Percentiles rank a stretch among this genome's conserved stretches.
These are phyloP conservation scores for Porcisia deanei DNA, from an alignment of 208 protist genomes.

Conservation along the genomic window DNA sequence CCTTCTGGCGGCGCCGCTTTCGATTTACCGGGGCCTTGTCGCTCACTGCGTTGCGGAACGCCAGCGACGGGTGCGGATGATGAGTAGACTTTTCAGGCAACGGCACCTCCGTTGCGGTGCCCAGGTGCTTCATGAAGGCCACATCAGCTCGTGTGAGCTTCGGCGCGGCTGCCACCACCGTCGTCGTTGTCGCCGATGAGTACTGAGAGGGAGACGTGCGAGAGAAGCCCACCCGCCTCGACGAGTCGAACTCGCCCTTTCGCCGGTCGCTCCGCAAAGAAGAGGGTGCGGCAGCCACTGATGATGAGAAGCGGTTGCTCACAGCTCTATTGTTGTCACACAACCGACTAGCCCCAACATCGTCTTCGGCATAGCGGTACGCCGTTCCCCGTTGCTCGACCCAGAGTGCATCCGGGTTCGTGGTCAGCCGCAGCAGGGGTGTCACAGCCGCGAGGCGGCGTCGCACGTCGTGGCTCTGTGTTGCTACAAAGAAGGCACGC, in stretches of 20 bases:
- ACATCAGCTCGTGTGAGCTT: slow-evolving; percentile 50
- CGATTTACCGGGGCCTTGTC: neutral
- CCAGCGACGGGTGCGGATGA: neutral
- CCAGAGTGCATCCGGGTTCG: slow-evolving; percentile 62
- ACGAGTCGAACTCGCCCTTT: neutral
- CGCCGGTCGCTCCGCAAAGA: neutral
- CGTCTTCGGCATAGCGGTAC: slow-evolving; percentile 41
- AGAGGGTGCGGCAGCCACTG: neutral
- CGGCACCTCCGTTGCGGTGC: slow-evolving; percentile 12
- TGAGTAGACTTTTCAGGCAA: slow-evolving; percentile 7
- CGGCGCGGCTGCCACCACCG: slow-evolving; percentile 25
- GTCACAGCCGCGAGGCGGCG: slow-evolving; percentile 41
- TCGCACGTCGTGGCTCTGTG: slow-evolving; percentile 81
- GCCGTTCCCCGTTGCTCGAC: slow-evolving; percentile 63
- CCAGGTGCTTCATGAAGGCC: slow-evolving; percentile 59
- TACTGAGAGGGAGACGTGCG: neutral
- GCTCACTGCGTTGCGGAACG: neutral
- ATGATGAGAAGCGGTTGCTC: neutral
- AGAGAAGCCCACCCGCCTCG: neutral
- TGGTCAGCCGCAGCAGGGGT: slow-evolving; percentile 66
- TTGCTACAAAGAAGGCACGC: slow-evolving; percentile 60
- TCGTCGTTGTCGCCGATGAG: slow-evolving; percentile 1
- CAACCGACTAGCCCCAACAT: neutral
- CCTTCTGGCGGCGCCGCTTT: slow-evolving; percentile 26
- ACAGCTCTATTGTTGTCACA: neutral